Conservation (phyloP, 441 rosid species). For the Arabidopsis lyrata region DNA sequence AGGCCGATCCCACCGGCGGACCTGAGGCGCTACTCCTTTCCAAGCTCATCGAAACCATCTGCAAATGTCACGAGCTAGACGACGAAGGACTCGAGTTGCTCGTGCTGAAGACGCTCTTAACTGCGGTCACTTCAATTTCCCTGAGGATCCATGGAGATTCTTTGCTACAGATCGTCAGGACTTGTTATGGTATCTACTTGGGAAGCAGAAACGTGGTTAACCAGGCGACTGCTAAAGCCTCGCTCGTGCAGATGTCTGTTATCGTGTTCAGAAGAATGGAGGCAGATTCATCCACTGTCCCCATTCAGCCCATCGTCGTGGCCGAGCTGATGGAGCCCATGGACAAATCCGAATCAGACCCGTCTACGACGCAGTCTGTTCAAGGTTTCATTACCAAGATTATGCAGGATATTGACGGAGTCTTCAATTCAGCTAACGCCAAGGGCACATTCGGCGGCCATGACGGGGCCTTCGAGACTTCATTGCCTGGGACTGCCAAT, state of each 20-base stretch:
- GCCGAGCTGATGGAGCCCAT: conserved; percentile 94
- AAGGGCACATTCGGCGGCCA: conserved; percentile 69
- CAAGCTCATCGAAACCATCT: conserved; percentile 75
- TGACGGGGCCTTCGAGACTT: conserved; percentile 93
- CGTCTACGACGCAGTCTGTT: conserved; percentile 88
- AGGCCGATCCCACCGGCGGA: conserved; percentile 86
- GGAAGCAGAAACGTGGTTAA: conserved; percentile 91
- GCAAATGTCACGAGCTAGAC: conserved; percentile 84
- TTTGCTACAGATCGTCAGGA: conserved; percentile 85
- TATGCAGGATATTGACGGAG: conserved; percentile 95
- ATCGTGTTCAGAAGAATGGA: conserved; percentile 98
- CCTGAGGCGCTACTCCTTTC: conserved; percentile 73
- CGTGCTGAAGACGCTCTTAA: conserved; percentile 79
- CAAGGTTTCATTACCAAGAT: conserved; percentile 97
- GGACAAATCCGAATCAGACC: conserved; percentile 87
- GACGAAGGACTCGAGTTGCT: conserved; percentile 83
- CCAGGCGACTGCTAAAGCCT: conserved; percentile 95
- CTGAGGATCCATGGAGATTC: conserved; percentile 93
- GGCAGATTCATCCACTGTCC: conserved; percentile 94
- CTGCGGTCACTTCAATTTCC: conserved; percentile 89
- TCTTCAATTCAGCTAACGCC: conserved; percentile 62
- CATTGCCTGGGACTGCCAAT: conserved; percentile 88
- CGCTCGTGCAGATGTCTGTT: conserved; percentile 93
- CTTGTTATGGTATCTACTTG: conserved; percentile 91
- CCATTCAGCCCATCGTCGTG: conserved; percentile 96